phyloP scores from a whole-genome alignment of 345 rosid genomes.

The Dimocarpus longan region DNA sequence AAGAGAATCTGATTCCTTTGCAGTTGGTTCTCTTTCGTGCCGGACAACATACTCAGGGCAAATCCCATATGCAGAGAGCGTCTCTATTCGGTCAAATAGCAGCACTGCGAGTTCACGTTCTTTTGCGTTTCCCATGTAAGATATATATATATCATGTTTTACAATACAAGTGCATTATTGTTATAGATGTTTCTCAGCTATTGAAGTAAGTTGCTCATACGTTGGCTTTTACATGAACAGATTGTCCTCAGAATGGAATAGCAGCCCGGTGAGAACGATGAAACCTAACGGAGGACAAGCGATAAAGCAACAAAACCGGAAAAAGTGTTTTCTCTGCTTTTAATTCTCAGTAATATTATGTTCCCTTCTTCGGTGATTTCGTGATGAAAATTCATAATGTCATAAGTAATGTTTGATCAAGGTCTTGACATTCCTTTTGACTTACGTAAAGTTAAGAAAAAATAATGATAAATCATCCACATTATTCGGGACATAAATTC shows the following conservation, averaged over 20 bases:
- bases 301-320: slow-evolving; percentile 34
- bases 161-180: not conserved
- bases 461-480: no score
- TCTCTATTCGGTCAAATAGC: slow-evolving; percentile 33
- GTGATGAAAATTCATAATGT: no score
- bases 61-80: not conserved
- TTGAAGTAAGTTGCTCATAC: not conserved
- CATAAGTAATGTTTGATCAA: no score
- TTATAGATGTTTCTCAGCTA: not conserved
- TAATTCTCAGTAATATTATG: slow-evolving; percentile 28
- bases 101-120: slow-evolving; percentile 36
- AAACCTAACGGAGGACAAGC: slow-evolving; percentile 25
- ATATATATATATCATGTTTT: not conserved
- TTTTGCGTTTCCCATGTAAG: slow-evolving; percentile 51
- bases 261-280: slow-evolving; percentile 51
- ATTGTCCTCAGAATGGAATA: slow-evolving; percentile 43
- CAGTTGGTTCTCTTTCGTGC: not conserved
- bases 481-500: no score
- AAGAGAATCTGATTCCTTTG: slow-evolving; percentile 12
- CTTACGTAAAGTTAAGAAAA: no score
- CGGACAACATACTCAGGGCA: not conserved
- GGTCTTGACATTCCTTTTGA: no score
- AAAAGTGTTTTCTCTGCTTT: slow-evolving; percentile 36
- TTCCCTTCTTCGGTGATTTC: not conserved
- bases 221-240: slow-evolving; percentile 22